Conservation (phyloP, 106 monocot species). For the Xerophyta viscosa region DNA sequence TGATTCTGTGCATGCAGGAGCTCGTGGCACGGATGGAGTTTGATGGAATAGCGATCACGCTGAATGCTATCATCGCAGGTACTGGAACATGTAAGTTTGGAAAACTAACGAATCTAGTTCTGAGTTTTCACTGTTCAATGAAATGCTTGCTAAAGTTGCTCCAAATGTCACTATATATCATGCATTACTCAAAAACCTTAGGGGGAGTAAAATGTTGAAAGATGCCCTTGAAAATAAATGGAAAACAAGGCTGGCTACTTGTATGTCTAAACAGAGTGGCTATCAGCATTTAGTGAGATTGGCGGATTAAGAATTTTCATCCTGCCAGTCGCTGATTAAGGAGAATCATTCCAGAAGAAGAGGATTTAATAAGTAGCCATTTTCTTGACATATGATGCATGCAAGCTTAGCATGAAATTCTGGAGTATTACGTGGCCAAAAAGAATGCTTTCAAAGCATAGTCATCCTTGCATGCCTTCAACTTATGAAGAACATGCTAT, state of each 20-base stretch:
- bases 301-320: constrained; percentile 46
- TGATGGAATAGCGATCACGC: constrained; percentile 42
- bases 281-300: constrained; percentile 49
- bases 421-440: too few relatives aligned
- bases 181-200: constrained; percentile 42
- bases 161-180: constrained; percentile 51
- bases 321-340: neutral
- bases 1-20: constrained; percentile 19
- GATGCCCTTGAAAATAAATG: constrained; percentile 41
- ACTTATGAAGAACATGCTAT: too few relatives aligned
- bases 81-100: too few relatives aligned
- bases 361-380: too few relatives aligned
- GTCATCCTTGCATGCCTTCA: too few relatives aligned
- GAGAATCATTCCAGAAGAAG: too few relatives aligned
- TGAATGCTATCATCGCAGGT: constrained; percentile 59
- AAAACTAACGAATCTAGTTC: constrained; percentile 12
- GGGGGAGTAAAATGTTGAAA: constrained; percentile 24
- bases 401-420: too few relatives aligned
- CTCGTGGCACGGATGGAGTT: constrained; percentile 46
- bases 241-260: too few relatives aligned
- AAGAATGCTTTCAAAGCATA: too few relatives aligned
- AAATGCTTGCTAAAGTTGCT: constrained; percentile 39
- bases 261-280: constrained; percentile 71
- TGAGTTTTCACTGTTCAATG: constrained; percentile 41
- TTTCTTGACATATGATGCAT: neutral